Conservation (phyloP, 2,329 filamentous ascomycete genomes). For the Cordyceps cateniannulata region DNA sequence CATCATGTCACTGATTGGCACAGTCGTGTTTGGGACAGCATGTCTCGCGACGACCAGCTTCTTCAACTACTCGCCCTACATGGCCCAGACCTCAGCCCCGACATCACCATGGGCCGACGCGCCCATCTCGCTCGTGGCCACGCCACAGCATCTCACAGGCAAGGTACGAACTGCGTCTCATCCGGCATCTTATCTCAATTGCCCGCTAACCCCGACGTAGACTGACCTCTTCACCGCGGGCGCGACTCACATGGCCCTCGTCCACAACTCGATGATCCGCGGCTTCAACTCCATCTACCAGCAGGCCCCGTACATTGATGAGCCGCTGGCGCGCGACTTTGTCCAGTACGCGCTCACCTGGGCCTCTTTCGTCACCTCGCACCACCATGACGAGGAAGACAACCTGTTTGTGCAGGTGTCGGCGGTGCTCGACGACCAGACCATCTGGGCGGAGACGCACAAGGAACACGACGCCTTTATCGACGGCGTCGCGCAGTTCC, state of each 20-base stretch:
- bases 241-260: constrained; percentile 54
- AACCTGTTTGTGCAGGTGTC: constrained; percentile 50
- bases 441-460: constrained; percentile 45
- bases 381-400: constrained; percentile 55
- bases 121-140: constrained; percentile 47
- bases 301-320: constrained; percentile 47
- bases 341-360: constrained; percentile 51
- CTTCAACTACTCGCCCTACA: constrained; percentile 29
- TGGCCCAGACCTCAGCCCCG: constrained; percentile 27
- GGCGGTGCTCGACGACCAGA: constrained; percentile 42
- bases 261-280: constrained; percentile 57
- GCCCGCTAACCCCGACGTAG: constrained; percentile 23
- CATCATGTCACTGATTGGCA: constrained; percentile 19
- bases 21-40: constrained; percentile 23
- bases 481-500: constrained; percentile 43
- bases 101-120: constrained; percentile 44
- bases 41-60: constrained; percentile 26
- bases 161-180: constrained; percentile 30
- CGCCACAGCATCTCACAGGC: constrained; percentile 45
- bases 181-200: background rate
- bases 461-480: constrained; percentile 51
- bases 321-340: constrained; percentile 49
- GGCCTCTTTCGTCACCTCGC: constrained; percentile 52
- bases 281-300: constrained; percentile 59
- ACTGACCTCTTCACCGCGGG: constrained; percentile 53